Conservation (phyloP, 805 yeast genomes). For the Zygoascus bituminiphila region DNA sequence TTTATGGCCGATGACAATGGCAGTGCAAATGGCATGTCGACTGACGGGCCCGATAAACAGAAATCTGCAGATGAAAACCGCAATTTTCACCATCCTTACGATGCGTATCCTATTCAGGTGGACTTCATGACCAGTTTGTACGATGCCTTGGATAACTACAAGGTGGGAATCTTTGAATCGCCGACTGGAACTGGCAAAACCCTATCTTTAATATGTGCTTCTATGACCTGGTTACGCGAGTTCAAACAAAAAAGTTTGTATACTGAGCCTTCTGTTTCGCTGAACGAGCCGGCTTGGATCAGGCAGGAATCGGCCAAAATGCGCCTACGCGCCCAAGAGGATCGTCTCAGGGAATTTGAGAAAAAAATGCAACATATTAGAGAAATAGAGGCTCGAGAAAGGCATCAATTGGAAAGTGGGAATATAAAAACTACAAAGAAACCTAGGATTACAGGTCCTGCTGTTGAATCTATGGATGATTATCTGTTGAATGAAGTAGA, state of each 20-base stretch:
- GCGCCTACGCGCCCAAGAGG: conserved; percentile 14
- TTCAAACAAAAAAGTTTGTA: conserved; percentile 29
- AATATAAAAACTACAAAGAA: conserved; percentile 14
- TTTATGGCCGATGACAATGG: too few species aligned
- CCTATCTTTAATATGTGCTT: conserved; percentile 72
- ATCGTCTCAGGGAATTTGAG: conserved; percentile 21
- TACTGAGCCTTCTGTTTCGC: conserved; percentile 27
- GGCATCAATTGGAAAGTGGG: conserved; percentile 4
- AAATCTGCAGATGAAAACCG: background rate
- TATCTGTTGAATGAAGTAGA: conserved; percentile 30
- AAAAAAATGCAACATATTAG: conserved; percentile 14
- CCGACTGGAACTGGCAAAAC: conserved; percentile 94
- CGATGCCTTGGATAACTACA: conserved; percentile 45
- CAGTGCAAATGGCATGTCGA: too few species aligned
- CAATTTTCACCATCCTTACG: conserved; percentile 64
- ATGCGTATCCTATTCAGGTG: conserved; percentile 71
- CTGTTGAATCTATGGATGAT: conserved; percentile 5
- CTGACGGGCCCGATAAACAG: background rate
- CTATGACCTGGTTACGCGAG: conserved; percentile 73
- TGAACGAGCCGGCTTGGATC: conserved; percentile 64
- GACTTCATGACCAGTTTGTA: conserved; percentile 73
- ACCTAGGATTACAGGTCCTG: conserved; percentile 1
- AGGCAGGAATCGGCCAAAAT: conserved; percentile 31
- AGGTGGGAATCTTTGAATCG: conserved; percentile 77
- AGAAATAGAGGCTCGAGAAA: conserved; percentile 11